These are phyloP conservation scores for Lentinula boryana DNA, from an alignment of 768 basidiomycete species.

Conservation along the genomic window DNA sequence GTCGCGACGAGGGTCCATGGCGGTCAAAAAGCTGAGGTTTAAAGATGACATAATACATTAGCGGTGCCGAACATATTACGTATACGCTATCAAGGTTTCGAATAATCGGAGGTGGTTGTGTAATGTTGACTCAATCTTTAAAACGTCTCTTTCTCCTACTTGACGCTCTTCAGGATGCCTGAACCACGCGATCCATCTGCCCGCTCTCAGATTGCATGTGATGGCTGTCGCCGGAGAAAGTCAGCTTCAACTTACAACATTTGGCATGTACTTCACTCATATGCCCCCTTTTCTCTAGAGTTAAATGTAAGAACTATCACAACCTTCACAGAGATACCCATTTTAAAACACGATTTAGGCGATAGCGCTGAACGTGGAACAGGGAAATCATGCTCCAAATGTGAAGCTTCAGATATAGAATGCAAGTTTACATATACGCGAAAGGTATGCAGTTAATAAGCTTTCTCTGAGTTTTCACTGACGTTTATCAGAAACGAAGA, in stretches of 20 bases:
- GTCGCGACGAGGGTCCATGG: constrained; percentile 36
- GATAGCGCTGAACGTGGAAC: neutral
- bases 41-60: neutral
- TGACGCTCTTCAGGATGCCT: neutral
- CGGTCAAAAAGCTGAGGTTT: neutral
- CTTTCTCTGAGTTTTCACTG: neutral
- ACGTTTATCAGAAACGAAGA: constrained; percentile 1
- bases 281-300: neutral
- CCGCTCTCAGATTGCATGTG: neutral
- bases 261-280: neutral
- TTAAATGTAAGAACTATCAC: neutral
- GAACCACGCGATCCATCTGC: neutral
- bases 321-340: neutral
- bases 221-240: neutral
- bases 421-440: constrained; percentile 4
- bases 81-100: neutral
- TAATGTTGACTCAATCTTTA: neutral
- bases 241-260: neutral
- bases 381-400: neutral
- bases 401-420: neutral
- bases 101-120: no score
- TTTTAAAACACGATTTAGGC: neutral
- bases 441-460: neutral
- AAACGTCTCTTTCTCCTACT: neutral
- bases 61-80: neutral